phyloP scores from a whole-genome alignment of 768 basidiomycete species.

The Hortiboletus flavorubellus region DNA sequence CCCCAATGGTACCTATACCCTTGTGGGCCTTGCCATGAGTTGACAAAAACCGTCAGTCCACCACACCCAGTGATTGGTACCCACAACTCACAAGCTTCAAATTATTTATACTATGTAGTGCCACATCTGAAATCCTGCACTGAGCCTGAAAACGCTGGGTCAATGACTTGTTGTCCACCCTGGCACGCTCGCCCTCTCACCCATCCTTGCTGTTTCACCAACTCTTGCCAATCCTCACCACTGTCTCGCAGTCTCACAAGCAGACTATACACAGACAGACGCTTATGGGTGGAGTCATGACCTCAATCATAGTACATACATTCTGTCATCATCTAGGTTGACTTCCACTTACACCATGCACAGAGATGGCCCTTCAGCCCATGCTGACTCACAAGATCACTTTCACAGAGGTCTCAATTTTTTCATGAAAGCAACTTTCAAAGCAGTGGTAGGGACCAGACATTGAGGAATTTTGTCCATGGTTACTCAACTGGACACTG shows the following conservation, averaged over 20 bases:
- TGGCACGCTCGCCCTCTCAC: too few relatives aligned
- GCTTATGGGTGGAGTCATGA: constrained; percentile 49
- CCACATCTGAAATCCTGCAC: too few relatives aligned
- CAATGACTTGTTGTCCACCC: too few relatives aligned
- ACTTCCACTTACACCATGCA: constrained; percentile 44
- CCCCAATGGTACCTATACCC: too few relatives aligned
- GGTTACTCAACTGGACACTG: constrained; percentile 43
- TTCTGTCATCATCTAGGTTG: constrained; percentile 43
- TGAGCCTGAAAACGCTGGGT: too few relatives aligned
- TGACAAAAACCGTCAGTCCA: too few relatives aligned
- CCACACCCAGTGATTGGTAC: too few relatives aligned
- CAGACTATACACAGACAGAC: constrained; percentile 51
- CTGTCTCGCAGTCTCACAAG: constrained; percentile 36
- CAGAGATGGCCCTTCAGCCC: constrained; percentile 54
- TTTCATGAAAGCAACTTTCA: constrained; percentile 41
- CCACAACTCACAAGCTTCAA: too few relatives aligned
- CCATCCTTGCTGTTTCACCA: too few relatives aligned
- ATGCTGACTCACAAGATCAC: constrained; percentile 43
- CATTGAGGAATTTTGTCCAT: constrained; percentile 44
- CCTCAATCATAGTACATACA: constrained; percentile 37
- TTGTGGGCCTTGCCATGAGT: too few relatives aligned
- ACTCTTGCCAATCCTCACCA: too few relatives aligned
- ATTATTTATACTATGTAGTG: too few relatives aligned
- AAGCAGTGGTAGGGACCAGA: constrained; percentile 44
- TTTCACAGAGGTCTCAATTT: constrained; percentile 41